Base-by-base conservation (phyloP, 1,139 yeast species). In the Pichia sp. region DNA sequence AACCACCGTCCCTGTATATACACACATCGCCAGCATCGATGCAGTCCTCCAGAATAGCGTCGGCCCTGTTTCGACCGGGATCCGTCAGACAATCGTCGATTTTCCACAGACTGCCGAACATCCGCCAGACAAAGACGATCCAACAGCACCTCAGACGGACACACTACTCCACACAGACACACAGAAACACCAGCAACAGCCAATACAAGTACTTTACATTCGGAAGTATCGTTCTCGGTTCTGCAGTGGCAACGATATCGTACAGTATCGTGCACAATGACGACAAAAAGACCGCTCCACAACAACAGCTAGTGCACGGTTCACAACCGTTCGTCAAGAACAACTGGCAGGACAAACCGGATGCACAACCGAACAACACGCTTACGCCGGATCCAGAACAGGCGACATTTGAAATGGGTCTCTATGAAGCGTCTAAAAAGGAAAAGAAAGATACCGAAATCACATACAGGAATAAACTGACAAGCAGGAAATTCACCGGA, bases 321-420 rank as follows among this genome's bases (percentile, higher is more conserved):
- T 15, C 51, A 4, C 56, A 53, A 34, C 51, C 51, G 3, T 53
- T 53, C 30, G 36, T 37, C 21, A 45, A 39, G n/a, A 52, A 48
- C 22, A 42, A 39, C 32, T 56, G 56, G 53, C 49, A 46, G 31
- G 42, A 28, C 21, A 40, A 44, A 28, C 40, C 51, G 2, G 51
- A 47, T 18, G 17, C 38, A 2, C 51, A 49, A 30, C 53, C 52
- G 3, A 28, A 53, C 12, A 56, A 57, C 38, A 45, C 45, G n/a
- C 46, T 74, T 33, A 52, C 42, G 6, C 81, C 86, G 0, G 75
- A 71, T 46, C 60, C 71, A 2, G 59, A 55, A 0, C 80, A 82
- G 2, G 85, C 81, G 34, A 85, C 93, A 0, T 84, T 73, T 63
- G 93, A 85, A 62, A 73, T 74, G 70, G 88, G 88, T 0, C 69